Conservation (phyloP, 148 eudicot species). For the Diospyros kaki region DNA sequence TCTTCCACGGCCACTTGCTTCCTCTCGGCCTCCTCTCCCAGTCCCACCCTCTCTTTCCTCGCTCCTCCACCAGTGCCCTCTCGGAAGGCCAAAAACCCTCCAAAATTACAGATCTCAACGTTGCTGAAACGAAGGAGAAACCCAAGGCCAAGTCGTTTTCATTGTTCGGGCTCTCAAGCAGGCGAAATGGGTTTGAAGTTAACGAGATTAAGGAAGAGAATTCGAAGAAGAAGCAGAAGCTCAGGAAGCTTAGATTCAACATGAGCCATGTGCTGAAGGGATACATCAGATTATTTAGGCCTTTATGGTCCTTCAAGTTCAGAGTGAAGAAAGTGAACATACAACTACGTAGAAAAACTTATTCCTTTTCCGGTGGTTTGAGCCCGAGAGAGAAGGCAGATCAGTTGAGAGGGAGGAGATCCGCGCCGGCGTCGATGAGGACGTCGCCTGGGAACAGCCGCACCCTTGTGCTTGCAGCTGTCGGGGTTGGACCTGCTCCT, state of each 20-base stretch:
- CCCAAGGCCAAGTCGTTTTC: slow-evolving; percentile 59
- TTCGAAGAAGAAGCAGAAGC: slow-evolving; percentile 15
- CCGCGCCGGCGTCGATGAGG: slow-evolving; percentile 81
- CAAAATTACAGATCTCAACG: background rate
- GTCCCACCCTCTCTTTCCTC: slow-evolving; percentile 43
- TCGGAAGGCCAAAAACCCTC: slow-evolving; percentile 12
- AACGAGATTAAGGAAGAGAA: slow-evolving; percentile 10
- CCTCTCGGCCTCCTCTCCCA: slow-evolving; percentile 69
- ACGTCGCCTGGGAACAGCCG: slow-evolving; percentile 55
- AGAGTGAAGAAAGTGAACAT: background rate
- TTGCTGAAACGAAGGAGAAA: slow-evolving; percentile 5
- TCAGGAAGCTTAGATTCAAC: slow-evolving; percentile 43
- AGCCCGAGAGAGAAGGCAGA: slow-evolving; percentile 20
- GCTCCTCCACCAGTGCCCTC: slow-evolving; percentile 51
- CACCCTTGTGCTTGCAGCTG: slow-evolving; percentile 24
- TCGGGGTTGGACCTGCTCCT: slow-evolving; percentile 13
- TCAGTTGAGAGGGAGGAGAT: slow-evolving; percentile 39
- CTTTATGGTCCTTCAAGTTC: slow-evolving; percentile 24
- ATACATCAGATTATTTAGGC: slow-evolving; percentile 53
- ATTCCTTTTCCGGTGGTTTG: slow-evolving; percentile 57
- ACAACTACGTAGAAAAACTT: slow-evolving; percentile 10
- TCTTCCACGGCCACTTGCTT: slow-evolving; percentile 78
- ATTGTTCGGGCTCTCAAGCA: slow-evolving; percentile 45
- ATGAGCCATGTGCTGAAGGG: slow-evolving; percentile 47
- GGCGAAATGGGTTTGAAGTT: slow-evolving; percentile 30